Evolutionary conservation across 768 basidiomycete species (phyloP).

Genomic region (Amanita pallidorosea): DNA sequence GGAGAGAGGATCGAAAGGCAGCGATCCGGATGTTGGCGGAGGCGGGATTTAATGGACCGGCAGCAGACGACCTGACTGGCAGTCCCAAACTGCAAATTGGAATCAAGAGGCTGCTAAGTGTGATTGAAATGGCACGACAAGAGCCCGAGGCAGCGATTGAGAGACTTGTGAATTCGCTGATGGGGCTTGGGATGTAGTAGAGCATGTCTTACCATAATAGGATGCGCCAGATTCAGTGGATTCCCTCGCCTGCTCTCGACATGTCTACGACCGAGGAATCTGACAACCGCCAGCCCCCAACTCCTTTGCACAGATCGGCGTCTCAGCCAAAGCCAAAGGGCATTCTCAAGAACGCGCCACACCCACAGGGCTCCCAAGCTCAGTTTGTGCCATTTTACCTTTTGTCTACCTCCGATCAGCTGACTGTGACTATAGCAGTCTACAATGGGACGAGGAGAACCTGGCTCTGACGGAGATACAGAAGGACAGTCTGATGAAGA

Average conservation of each 20-base stretch:
- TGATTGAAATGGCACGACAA: constrained; percentile 95
- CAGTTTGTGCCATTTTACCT: constrained; percentile 28
- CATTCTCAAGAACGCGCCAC: constrained; percentile 77
- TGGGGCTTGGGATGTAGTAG: constrained; percentile 35
- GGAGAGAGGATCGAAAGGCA: constrained; percentile 38
- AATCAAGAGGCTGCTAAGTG: constrained; percentile 85
- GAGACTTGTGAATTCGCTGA: constrained; percentile 51
- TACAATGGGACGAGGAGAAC: constrained; percentile 96
- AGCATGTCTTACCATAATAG: constrained; percentile 1
- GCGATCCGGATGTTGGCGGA: constrained; percentile 60
- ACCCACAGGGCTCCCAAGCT: constrained; percentile 24
- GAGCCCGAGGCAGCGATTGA: constrained; percentile 79
- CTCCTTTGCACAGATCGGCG: constrained; percentile 47
- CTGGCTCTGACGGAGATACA: constrained; percentile 85
- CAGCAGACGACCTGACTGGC: constrained; percentile 28
- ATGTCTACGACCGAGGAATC: constrained; percentile 21
- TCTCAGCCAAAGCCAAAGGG: constrained; percentile 75
- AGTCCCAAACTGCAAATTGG: constrained; percentile 61
- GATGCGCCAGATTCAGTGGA: neutral
- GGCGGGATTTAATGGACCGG: constrained; percentile 55
- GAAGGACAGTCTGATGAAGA: constrained; percentile 97
- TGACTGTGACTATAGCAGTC: constrained; percentile 29
- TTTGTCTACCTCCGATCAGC: neutral
- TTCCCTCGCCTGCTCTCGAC: neutral
- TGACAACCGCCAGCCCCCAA: constrained; percentile 32